Base-by-base conservation (phyloP, 2,329 filamentous ascomycete genomes). In the Paecilomyces sp. region DNA sequence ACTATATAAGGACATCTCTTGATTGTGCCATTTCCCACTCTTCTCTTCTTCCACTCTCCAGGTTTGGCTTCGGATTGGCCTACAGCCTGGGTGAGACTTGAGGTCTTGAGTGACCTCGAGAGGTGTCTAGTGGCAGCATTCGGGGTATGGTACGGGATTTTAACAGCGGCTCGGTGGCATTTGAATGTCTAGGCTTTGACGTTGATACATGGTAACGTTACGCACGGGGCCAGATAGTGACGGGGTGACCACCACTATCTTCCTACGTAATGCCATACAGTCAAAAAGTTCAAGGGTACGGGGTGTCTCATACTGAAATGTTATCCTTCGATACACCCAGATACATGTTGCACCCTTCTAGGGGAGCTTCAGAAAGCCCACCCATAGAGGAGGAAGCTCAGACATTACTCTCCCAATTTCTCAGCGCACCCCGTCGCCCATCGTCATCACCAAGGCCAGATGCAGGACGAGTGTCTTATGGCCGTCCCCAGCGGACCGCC, bases 321-420 rank as follows among this genome's bases (percentile, higher is more conserved):
- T 47, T 18, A 11, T 24, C 28, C 28, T 28, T 47, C 34, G 15
- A 4, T 24, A 56, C 51, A 36, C 24, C 54, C 50, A 34, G 31
- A 12, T 52, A n/a, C n/a, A 25, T 31, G 36, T 2, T 24, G 28
- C n/a, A 22, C 18, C 8, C 15, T 18, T 51, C 25, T 47, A 54
- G 31, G 13, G 18, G 58, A 22, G 56, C 58, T 51, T 64, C 66
- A 13, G 68, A 70, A 8, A 65, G 67, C 25, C 60, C 63, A 3
- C 56, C 60, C 13, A 18, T 65, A 15, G 58, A 63, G 28, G 64
- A 65, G 56, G 67, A 67, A 50, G 64, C 65, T 3, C 58, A 67
- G 57, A 56, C 63, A 9, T 54, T 73, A 15, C 66, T 73, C 18
- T 65, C 66, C 9, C 65, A 64, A 34, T 73, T 73, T 55, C 64